Base-by-base conservation (phyloP, 1,284 basidiomycete genomes). In the Porodaedalea pini region DNA sequence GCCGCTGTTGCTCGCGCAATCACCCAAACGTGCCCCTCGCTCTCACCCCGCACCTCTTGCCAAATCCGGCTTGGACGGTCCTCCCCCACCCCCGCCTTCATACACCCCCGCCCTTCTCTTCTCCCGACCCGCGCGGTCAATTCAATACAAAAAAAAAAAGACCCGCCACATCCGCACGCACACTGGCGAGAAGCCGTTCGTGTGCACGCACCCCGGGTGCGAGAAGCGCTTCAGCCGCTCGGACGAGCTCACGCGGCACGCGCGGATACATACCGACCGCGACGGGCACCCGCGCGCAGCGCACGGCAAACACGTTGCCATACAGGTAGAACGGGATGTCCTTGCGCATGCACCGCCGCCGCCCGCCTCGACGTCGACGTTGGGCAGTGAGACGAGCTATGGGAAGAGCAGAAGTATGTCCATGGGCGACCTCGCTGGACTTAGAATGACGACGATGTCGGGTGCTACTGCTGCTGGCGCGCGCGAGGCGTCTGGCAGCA, bases 161-260 rank as follows among this genome's bases (percentile, higher is more conserved):
- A 99, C 95, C 19, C 88, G 96, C 58, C 96, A 99, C 70, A 96
- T 98, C 57, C 90, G 96, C 58, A 99, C 95, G 0, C 96, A 99
- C 72, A 99, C 96, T 0, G 96, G 96, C 65, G 96, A 98, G 73
- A 98, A 97, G 69, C 96, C 96, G 1, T 98, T 98, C 69, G 82
- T 86, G 32, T 99, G 96, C 80, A 90, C 85, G 0, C 93, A 90
- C 71, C 87, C 92, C 0, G 85, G 87, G n/a, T 99, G 96, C 80
- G 95, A 98, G 73, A 99, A 98, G 73, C 90, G 94, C 27, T 99
- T 99, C 74, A 96, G 92, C 31, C 87, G 96, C 62, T 95, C 92
- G 17, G 96, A 99, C 75, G 96, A 99, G 73, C 83, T 99, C 64
- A 99, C 96, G 21, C 83, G 96, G 57, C 96, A 99, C 68, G 89